These are phyloP conservation scores for Populus hybrid DNA, from an alignment of 441 rosid species.

Conservation along the genomic window DNA sequence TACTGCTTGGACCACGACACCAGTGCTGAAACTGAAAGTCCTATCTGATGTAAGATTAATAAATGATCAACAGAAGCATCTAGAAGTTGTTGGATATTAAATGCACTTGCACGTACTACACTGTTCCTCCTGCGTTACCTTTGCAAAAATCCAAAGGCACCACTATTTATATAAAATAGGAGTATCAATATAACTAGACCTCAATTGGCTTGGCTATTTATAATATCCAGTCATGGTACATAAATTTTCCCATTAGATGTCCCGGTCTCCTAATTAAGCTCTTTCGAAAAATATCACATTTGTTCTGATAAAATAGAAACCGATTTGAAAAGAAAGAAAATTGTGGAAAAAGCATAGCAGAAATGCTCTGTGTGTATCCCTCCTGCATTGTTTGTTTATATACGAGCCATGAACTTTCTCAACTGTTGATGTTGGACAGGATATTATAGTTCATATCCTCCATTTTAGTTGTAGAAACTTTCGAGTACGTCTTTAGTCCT, in stretches of 20 bases:
- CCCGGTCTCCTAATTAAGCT: neutral
- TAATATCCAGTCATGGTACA: neutral
- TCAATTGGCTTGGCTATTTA: too few relatives aligned
- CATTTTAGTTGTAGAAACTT: neutral
- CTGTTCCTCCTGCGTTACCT: too few relatives aligned
- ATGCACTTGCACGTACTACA: too few relatives aligned
- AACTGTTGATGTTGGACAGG: neutral
- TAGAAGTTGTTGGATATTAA: too few relatives aligned
- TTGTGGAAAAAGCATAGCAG: neutral
- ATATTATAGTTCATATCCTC: neutral
- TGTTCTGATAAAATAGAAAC: neutral
- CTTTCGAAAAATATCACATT: neutral
- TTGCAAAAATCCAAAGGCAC: too few relatives aligned
- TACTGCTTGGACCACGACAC: too few relatives aligned
- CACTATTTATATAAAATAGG: neutral
- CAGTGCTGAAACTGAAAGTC: too few relatives aligned
- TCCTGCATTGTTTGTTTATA: neutral
- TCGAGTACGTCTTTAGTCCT: neutral
- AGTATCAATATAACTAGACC: too few relatives aligned
- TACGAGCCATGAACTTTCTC: neutral
- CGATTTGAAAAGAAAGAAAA: neutral
- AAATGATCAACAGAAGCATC: too few relatives aligned
- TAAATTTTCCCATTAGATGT: neutral
- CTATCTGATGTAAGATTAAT: too few relatives aligned
- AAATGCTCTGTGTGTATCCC: neutral